Base-by-base conservation (phyloP, 306 rosid genomes). In the Lathyrus aphaca region DNA sequence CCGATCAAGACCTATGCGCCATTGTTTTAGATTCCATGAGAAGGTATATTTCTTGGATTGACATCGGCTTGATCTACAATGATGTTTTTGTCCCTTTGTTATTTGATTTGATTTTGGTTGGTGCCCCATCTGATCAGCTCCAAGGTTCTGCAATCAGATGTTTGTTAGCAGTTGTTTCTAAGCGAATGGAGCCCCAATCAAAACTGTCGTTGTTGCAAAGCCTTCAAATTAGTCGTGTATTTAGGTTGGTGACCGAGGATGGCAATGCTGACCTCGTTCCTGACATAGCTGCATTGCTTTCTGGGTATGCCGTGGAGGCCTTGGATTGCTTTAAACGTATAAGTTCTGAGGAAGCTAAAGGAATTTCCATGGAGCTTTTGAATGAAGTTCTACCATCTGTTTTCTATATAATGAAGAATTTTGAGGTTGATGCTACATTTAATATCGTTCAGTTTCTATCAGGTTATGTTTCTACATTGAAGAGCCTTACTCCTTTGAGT, bases 41-140 rank as follows among this genome's bases (percentile, higher is more conserved):
- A 77, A 87, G 95, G 81, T 89, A 77, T 81, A 85, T 89, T 67
- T 86, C 96, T 54, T 94, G 99, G 99, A 94, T 94, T 18, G 99
- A 94, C 71, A 94, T 94, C 13, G 83, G 95, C 46, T 83, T 94
- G 68, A 82, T 94, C 44, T 97, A 75, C 61, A 94, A 94, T 78
- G 99, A 94, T 67, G 81, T 72, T 5, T 88, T 94, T 73, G 71
- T 89, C 66, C 96, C 97, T 0, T 63, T 91, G 70, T 77, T 94
- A 73, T 94, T 94, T 82, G 96, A 94, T 71, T 79, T 91, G 83
- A 74, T 89, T 69, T 80, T 94, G 86, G 89, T 65, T 74, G 87
- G 80, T 77, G 78, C 85, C 50, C 64, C 88, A 49, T 84, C 86
- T 1, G 96, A 87, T 63, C 90, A 80, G 72, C 88, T 89, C 9